Evolutionary conservation across 2,329 filamentous ascomycete species (phyloP).

Genomic region (Alternaria atra): DNA sequence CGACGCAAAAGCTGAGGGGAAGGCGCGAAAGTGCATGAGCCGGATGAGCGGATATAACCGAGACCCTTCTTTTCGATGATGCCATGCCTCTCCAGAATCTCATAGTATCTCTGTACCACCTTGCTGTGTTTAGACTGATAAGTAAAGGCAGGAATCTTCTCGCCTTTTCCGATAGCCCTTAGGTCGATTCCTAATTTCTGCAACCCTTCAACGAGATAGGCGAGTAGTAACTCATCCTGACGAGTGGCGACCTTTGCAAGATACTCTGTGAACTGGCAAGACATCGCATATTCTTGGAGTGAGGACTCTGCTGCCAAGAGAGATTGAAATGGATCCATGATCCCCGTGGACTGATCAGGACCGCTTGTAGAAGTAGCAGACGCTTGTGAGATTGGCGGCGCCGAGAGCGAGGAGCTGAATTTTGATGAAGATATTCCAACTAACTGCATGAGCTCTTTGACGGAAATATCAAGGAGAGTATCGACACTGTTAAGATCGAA

Average conservation of each 20-base stretch:
- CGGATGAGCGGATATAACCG: constrained; percentile 1
- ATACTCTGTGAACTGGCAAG: constrained; percentile 17
- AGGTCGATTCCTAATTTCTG: constrained; percentile 17
- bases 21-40: not conserved
- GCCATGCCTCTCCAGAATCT: constrained; percentile 17
- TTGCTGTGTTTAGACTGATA: constrained; percentile 17
- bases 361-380: not conserved
- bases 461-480: constrained; percentile 13
- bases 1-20: not conserved
- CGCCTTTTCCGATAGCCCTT: not conserved
- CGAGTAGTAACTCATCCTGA: constrained; percentile 23
- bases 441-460: constrained; percentile 8
- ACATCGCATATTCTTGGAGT: not conserved
- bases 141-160: constrained; percentile 6
- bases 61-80: constrained; percentile 11
- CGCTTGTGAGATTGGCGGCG: not conserved
- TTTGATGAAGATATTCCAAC: not conserved
- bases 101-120: constrained; percentile 14
- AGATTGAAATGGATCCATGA: constrained; percentile 8
- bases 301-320: constrained; percentile 7
- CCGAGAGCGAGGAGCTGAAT: not conserved
- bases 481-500: constrained; percentile 10
- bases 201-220: constrained; percentile 27
- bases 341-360: not conserved
- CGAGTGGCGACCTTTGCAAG: constrained; percentile 7